Percentiles rank a stretch among this genome's conserved stretches.
phyloP scores from a whole-genome alignment of 768 basidiomycete genomes.

The Pleurotus citrinopileatus region DNA sequence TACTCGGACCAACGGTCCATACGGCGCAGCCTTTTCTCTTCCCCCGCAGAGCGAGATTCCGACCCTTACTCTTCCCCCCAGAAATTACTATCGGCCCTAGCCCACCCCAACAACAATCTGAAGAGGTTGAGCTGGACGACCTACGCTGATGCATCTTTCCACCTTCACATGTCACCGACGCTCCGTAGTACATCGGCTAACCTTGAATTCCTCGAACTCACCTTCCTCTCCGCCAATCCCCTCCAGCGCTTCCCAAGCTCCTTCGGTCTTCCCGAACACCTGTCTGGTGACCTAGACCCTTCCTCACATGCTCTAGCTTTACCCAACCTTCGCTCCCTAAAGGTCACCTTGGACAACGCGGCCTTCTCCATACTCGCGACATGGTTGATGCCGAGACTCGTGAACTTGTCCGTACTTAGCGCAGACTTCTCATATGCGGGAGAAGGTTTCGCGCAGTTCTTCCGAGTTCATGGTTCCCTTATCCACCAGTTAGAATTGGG shows the following conservation, averaged over 20 bases:
- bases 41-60: constrained; percentile 30
- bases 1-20: constrained; percentile 67
- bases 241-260: constrained; percentile 23
- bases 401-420: constrained; percentile 64
- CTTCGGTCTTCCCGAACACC: neutral
- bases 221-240: constrained; percentile 49
- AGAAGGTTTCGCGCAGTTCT: constrained; percentile 62
- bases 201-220: constrained; percentile 69
- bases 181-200: constrained; percentile 47
- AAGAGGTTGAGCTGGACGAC: constrained; percentile 69
- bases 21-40: constrained; percentile 45
- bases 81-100: constrained; percentile 57
- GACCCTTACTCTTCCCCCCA: constrained; percentile 49
- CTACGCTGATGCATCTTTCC: constrained; percentile 61
- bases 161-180: constrained; percentile 52
- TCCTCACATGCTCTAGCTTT: constrained; percentile 36
- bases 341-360: constrained; percentile 67
- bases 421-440: constrained; percentile 73
- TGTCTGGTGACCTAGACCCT: constrained; percentile 10
- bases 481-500: constrained; percentile 69
- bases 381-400: constrained; percentile 65
- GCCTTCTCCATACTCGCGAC: constrained; percentile 64
- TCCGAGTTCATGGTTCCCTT: constrained; percentile 60
- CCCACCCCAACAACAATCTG: constrained; percentile 48
- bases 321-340: constrained; percentile 66